These are phyloP conservation scores for Dioscorea zingiberensis DNA, from an alignment of 106 monocot species.

Conservation along the genomic window DNA sequence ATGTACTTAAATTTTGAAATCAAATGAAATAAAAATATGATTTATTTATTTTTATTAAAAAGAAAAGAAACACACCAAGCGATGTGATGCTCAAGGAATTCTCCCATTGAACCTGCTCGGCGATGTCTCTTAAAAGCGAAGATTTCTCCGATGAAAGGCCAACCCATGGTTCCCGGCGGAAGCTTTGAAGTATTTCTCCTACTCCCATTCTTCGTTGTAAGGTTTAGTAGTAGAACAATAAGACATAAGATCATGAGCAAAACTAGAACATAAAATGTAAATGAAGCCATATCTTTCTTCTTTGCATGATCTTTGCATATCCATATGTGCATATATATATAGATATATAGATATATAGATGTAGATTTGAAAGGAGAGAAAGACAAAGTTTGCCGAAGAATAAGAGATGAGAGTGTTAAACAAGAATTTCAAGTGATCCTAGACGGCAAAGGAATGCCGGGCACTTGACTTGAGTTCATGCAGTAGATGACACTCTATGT, in stretches of 20 bases:
- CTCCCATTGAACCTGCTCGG: slow-evolving; percentile 8
- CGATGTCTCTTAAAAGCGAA: slow-evolving; percentile 17
- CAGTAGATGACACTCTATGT: too few species aligned
- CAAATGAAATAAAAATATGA: too few species aligned
- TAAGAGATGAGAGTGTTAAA: too few species aligned
- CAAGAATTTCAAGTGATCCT: too few species aligned
- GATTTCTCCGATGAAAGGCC: slow-evolving; percentile 31
- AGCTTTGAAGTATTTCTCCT: slow-evolving; percentile 19
- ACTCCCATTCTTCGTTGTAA: neutral
- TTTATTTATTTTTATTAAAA: too few species aligned
- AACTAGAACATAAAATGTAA: neutral
- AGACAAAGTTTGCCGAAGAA: too few species aligned
- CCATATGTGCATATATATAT: too few species aligned
- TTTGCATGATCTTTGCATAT: neutral
- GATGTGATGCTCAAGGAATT: slow-evolving; percentile 21
- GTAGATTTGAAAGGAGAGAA: too few species aligned
- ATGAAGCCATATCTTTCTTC: neutral
- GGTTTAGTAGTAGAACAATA: neutral
- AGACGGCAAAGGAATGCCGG: too few species aligned
- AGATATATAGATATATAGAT: too few species aligned
- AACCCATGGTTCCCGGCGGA: slow-evolving; percentile 25
- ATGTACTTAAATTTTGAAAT: too few species aligned
- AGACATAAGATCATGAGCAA: neutral
- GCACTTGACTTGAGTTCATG: too few species aligned
- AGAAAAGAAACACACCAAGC: neutral